Conservation (phyloP, 495 filamentous ascomycete species). For the Podospora australis region DNA sequence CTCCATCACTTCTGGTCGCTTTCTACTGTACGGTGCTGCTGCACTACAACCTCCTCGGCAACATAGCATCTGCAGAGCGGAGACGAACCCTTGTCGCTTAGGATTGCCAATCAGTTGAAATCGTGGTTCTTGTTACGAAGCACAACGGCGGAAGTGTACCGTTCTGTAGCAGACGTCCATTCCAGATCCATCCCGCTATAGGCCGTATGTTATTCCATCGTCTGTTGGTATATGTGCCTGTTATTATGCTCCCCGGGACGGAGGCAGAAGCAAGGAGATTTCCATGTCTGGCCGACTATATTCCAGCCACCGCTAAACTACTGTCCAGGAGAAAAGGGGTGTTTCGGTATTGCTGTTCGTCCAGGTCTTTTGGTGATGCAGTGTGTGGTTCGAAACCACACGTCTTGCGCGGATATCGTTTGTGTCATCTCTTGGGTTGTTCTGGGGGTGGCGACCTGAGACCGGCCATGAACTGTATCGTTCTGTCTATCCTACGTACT, state of each 20-base stretch:
- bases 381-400: too few species aligned
- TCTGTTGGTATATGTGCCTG: slow-evolving; percentile 25
- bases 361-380: slow-evolving; percentile 7
- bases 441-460: not conserved
- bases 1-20: too few species aligned
- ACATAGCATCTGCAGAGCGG: too few species aligned
- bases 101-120: slow-evolving; percentile 12
- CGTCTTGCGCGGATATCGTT: too few species aligned
- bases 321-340: slow-evolving; percentile 7
- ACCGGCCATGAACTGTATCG: not conserved
- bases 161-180: slow-evolving; percentile 16
- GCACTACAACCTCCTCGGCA: too few species aligned
- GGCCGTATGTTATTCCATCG: slow-evolving; percentile 12
- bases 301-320: slow-evolving; percentile 13
- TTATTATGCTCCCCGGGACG: slow-evolving; percentile 13
- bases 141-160: not conserved
- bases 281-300: slow-evolving; percentile 20
- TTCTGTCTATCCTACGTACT: not conserved
- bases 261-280: slow-evolving; percentile 11
- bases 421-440: too few species aligned
- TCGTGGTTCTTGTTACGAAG: slow-evolving; percentile 3
- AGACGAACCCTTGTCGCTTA: slow-evolving; percentile 23
- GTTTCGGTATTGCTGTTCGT: slow-evolving; percentile 18
- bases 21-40: too few species aligned
- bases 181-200: slow-evolving; percentile 20